phyloP scores from a whole-genome alignment of 345 rosid genomes.

The Sisymbrium altissimum region DNA sequence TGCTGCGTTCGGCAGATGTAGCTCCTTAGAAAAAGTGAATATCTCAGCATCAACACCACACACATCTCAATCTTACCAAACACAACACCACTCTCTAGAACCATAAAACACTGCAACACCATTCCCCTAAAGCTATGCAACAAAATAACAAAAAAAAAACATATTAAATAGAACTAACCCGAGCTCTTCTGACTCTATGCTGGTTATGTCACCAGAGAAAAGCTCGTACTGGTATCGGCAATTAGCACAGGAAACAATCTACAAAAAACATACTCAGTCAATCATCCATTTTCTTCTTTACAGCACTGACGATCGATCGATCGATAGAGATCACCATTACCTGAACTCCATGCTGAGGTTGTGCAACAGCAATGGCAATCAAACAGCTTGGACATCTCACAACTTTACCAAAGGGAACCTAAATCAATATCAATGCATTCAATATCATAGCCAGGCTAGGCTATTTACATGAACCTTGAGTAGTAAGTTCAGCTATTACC shows the following conservation, averaged over 20 bases:
- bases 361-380: slow-evolving; percentile 80
- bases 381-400: slow-evolving; percentile 84
- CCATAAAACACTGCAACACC: background rate
- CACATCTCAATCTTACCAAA: slow-evolving; percentile 25
- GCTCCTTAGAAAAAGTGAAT: slow-evolving; percentile 98
- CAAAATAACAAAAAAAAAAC: background rate
- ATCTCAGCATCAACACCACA: slow-evolving; percentile 86
- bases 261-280: slow-evolving; percentile 30
- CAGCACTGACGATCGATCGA: background rate
- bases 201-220: slow-evolving; percentile 77
- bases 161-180: slow-evolving; percentile 54
- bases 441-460: background rate
- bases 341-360: slow-evolving; percentile 91
- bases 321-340: slow-evolving; percentile 32
- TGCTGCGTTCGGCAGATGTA: slow-evolving; percentile 99
- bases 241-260: slow-evolving; percentile 81
- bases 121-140: background rate
- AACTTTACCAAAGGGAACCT: slow-evolving; percentile 97
- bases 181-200: slow-evolving; percentile 80
- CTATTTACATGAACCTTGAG: background rate
- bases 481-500: too few relatives aligned
- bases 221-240: slow-evolving; percentile 94
- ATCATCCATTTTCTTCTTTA: background rate
- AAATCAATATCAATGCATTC: background rate
- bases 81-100: background rate